Conservation (phyloP, 257 asterid genomes). For the Phtheirospermum japonicum region DNA sequence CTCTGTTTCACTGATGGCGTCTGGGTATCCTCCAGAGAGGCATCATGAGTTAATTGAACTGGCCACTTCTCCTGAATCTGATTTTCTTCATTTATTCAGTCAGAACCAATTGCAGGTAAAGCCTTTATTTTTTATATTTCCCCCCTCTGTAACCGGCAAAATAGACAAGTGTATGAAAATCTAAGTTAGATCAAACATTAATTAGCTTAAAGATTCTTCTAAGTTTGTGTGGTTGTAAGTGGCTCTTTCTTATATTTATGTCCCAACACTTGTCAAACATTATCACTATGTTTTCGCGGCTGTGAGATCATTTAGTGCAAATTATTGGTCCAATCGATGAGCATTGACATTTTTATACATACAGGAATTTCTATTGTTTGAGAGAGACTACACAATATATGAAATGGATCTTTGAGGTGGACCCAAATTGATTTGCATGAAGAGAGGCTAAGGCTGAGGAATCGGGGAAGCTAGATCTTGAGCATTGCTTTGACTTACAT, state of each 20-base stretch:
- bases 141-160: constrained; percentile 5
- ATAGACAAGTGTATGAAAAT: background rate
- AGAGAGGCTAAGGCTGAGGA: background rate
- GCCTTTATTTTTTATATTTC: background rate
- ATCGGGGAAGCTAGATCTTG: background rate
- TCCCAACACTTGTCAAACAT: too few species aligned
- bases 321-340: background rate
- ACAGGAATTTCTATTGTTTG: constrained; percentile 80
- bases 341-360: constrained; percentile 13
- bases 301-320: background rate
- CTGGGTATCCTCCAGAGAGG: constrained; percentile 60
- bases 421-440: constrained; percentile 34
- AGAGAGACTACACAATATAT: constrained; percentile 71
- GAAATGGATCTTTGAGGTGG: constrained; percentile 56
- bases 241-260: too few species aligned
- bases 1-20: constrained; percentile 69
- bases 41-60: constrained; percentile 78
- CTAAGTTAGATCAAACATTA: background rate
- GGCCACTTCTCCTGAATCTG: constrained; percentile 68
- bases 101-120: constrained; percentile 89
- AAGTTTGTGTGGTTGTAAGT: too few species aligned
- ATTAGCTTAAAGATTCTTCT: background rate
- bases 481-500: background rate
- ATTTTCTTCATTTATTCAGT: constrained; percentile 78
- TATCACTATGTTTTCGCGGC: background rate